phyloP scores from a whole-genome alignment of 805 yeast species.

The Torulaspora franciscae region DNA sequence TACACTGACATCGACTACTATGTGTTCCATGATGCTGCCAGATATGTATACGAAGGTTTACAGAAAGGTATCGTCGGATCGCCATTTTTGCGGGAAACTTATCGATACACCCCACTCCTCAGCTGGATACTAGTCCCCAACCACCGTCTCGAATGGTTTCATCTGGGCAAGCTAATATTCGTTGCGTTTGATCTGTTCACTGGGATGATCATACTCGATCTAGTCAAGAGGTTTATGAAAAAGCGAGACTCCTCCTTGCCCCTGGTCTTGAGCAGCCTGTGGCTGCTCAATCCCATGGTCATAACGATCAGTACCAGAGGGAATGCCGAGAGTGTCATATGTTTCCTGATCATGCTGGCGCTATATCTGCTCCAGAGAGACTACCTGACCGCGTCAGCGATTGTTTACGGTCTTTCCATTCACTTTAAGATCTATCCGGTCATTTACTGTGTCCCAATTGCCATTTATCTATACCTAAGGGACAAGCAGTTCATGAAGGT shows the following conservation, averaged over 20 bases:
- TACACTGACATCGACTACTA: constrained; percentile 93
- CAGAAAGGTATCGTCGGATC: constrained; percentile 39
- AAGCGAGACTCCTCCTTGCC: constrained; percentile 5
- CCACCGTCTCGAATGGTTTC: constrained; percentile 42
- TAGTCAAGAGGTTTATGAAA: constrained; percentile 30
- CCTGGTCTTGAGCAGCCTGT: constrained; percentile 50
- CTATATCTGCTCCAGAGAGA: constrained; percentile 42
- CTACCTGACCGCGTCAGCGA: constrained; percentile 37
- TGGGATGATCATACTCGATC: constrained; percentile 54
- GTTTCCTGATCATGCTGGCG: constrained; percentile 64
- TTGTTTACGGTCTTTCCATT: constrained; percentile 67
- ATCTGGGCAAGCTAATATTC: constrained; percentile 78
- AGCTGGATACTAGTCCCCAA: constrained; percentile 82
- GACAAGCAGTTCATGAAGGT: constrained; percentile 27
- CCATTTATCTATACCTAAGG: constrained; percentile 36
- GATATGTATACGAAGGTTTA: constrained; percentile 49
- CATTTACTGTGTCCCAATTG: constrained; percentile 69
- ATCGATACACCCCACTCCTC: constrained; percentile 86
- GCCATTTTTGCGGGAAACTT: constrained; percentile 83
- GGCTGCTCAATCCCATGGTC: constrained; percentile 95
- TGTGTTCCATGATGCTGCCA: constrained; percentile 91
- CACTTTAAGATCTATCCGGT: constrained; percentile 92
- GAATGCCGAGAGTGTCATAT: constrained; percentile 82
- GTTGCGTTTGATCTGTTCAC: constrained; percentile 75
- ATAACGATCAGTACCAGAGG: constrained; percentile 90